These are phyloP conservation scores for Epichloe elymi DNA, from an alignment of 2,329 filamentous ascomycete genomes.

Conservation along the genomic window DNA sequence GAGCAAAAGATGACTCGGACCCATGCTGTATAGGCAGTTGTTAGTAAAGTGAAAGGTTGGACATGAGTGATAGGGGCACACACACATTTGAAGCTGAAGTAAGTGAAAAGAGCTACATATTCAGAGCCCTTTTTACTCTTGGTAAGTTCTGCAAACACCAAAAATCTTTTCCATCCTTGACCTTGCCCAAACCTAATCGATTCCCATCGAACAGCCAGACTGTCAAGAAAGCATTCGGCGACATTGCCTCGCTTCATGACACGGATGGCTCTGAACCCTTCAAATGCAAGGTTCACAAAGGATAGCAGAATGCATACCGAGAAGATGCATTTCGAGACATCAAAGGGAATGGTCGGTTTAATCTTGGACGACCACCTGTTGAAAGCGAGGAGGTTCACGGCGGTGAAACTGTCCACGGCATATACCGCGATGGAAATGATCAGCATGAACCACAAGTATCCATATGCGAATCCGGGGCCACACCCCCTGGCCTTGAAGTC, in stretches of 20 bases:
- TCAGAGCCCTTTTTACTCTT: constrained; percentile 85
- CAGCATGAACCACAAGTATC: constrained; percentile 70
- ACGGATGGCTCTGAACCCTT: constrained; percentile 65
- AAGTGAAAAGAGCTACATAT: constrained; percentile 82
- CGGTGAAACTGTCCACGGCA: constrained; percentile 82
- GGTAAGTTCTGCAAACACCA: constrained; percentile 85
- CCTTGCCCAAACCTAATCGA: constrained; percentile 62
- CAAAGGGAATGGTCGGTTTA: constrained; percentile 61
- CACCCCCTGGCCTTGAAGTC: constrained; percentile 84
- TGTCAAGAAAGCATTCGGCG: constrained; percentile 84
- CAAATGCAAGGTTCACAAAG: constrained; percentile 66
- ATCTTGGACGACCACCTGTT: constrained; percentile 80
- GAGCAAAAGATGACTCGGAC: constrained; percentile 82
- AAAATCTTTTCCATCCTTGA: constrained; percentile 74
- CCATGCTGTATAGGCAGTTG: constrained; percentile 44
- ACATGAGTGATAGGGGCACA: constrained; percentile 2
- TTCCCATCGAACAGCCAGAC: constrained; percentile 71
- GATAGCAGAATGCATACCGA: constrained; percentile 84
- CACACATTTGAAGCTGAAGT: constrained; percentile 60
- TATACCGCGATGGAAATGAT: constrained; percentile 74
- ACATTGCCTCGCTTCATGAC: constrained; percentile 79
- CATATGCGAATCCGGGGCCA: constrained; percentile 66
- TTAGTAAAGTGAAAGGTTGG: background rate
- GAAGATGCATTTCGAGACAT: constrained; percentile 89
- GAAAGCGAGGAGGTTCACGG: constrained; percentile 80